phyloP scores from a whole-genome alignment of 202 grass and related monocot genomes.

The Panicum hallii region DNA sequence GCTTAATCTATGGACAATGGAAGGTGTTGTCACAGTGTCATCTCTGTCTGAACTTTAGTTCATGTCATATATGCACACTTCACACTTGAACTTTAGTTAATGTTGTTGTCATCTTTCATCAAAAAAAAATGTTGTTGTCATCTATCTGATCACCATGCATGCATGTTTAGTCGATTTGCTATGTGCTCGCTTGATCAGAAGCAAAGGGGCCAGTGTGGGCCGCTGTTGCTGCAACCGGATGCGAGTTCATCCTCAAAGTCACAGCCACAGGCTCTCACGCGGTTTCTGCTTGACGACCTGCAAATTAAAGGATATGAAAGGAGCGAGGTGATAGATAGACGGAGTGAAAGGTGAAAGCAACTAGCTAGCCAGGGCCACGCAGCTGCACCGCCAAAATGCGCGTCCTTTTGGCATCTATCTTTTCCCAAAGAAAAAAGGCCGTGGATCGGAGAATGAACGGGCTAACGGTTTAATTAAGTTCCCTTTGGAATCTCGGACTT shows the following conservation, averaged over 20 bases:
- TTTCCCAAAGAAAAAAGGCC: neutral
- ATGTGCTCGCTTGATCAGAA: neutral
- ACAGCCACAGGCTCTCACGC: neutral
- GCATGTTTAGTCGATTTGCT: too few species aligned
- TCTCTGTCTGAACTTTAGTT: too few species aligned
- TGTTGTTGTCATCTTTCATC: neutral
- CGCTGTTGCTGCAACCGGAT: neutral
- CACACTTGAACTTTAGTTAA: neutral
- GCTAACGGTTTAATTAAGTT: neutral
- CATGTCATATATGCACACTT: too few species aligned
- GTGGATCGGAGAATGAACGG: neutral
- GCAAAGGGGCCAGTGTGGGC: neutral
- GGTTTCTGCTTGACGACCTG: neutral
- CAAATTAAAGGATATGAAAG: neutral
- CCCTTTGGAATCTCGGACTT: neutral
- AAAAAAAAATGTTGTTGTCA: too few species aligned
- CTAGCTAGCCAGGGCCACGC: neutral
- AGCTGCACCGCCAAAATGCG: neutral
- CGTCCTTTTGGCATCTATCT: neutral
- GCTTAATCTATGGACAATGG: neutral
- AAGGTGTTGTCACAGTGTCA: neutral
- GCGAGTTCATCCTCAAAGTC: neutral
- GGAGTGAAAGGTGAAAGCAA: neutral
- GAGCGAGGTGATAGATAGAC: neutral
- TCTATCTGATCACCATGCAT: too few species aligned